phyloP scores from a whole-genome alignment of 2,329 filamentous ascomycete genomes.

The Alternaria gansuensis region DNA sequence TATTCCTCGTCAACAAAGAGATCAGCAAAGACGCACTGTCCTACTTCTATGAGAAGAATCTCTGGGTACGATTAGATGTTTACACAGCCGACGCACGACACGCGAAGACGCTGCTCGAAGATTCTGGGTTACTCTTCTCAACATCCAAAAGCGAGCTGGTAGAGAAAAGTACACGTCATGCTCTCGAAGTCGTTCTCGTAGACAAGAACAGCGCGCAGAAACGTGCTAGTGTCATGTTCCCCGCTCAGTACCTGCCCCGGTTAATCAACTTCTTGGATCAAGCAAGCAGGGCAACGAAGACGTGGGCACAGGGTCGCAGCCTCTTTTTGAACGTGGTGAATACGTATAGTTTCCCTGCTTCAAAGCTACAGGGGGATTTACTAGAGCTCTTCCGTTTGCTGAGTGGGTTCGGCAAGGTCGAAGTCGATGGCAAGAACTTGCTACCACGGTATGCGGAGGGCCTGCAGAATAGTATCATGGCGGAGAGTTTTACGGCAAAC shows the following conservation, averaged over 20 bases:
- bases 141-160: conserved; percentile 19
- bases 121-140: conserved; percentile 46
- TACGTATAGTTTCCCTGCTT: conserved; percentile 36
- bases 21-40: conserved; percentile 33
- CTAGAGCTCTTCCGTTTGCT: conserved; percentile 46
- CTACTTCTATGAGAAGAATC: conserved; percentile 48
- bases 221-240: conserved; percentile 44
- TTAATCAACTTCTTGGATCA: conserved; percentile 49
- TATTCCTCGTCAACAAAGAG: conserved; percentile 43
- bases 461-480: conserved; percentile 33
- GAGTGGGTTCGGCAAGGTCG: conserved; percentile 33
- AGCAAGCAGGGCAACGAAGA: conserved; percentile 28
- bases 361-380: conserved; percentile 45
- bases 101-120: conserved; percentile 44
- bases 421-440: conserved; percentile 29
- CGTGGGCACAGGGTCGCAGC: conserved; percentile 36
- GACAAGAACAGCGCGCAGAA: conserved; percentile 43
- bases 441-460: conserved; percentile 40
- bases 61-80: conserved; percentile 42
- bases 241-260: conserved; percentile 47
- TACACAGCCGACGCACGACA: conserved; percentile 41
- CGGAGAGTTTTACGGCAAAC: conserved; percentile 23
- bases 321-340: conserved; percentile 38
- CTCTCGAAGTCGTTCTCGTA: conserved; percentile 41
- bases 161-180: conserved; percentile 30